A percentile compares a stretch with the other conserved stretches of the same genome.
Evolutionary conservation across 441 rosid genomes (phyloP).

Genomic region (Pelargonium fulgidum): DNA sequence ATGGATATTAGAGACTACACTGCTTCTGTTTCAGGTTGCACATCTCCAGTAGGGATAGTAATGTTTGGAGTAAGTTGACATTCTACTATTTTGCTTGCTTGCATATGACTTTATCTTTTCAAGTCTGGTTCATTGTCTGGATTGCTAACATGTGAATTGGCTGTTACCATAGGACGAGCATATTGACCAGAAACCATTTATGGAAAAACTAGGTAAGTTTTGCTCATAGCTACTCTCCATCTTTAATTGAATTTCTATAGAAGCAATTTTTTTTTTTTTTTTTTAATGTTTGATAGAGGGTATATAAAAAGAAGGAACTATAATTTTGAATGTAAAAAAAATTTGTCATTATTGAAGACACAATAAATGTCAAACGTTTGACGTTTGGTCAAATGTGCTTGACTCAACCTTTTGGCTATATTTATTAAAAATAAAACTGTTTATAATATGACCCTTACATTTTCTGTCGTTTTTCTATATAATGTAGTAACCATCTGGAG

Average conservation of each 20-base stretch:
- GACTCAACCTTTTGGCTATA: not conserved
- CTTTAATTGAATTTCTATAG: not conserved
- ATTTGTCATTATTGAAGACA: too few relatives aligned
- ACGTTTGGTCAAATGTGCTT: not conserved
- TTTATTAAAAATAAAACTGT: not conserved
- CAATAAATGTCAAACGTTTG: not conserved
- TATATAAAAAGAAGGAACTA: not conserved
- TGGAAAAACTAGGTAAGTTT: conserved; percentile 62
- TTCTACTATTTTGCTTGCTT: conserved; percentile 10
- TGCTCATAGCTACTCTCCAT: conserved; percentile 3
- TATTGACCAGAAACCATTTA: conserved; percentile 36
- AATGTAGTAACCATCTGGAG: not conserved
- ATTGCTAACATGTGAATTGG: conserved; percentile 16
- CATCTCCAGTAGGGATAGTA: conserved; percentile 56
- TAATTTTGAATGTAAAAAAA: not conserved
- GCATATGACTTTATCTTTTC: conserved; percentile 13
- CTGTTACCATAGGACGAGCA: conserved; percentile 36
- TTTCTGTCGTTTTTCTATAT: not conserved
- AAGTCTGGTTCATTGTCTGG: not conserved
- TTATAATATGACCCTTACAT: not conserved
- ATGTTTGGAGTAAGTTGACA: conserved; percentile 61
- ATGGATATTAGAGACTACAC: conserved; percentile 50
- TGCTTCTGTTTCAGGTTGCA: conserved; percentile 40
- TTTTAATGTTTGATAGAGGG: not conserved
- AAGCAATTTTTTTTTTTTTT: not conserved